Conservation (phyloP, 1,139 yeast species). For the Pichia sp. region DNA sequence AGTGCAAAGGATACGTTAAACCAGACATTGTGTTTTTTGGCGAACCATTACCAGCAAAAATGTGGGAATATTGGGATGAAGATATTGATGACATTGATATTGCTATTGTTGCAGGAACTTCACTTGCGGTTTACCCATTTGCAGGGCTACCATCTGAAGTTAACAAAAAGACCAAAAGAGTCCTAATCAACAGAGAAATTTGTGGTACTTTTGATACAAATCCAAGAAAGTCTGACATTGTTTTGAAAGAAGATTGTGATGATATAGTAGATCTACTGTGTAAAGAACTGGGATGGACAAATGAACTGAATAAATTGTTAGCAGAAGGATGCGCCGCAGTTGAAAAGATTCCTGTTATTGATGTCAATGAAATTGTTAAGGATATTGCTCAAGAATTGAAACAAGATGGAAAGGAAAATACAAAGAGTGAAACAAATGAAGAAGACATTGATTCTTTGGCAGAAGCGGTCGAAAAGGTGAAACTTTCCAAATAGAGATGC, state of each 20-base stretch:
- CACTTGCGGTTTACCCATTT: constrained; percentile 84
- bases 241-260: constrained; percentile 61
- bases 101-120: constrained; percentile 88
- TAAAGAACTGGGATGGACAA: constrained; percentile 56
- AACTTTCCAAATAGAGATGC: constrained; percentile 6
- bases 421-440: background rate
- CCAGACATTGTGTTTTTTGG: constrained; percentile 95
- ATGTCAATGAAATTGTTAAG: constrained; percentile 4
- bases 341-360: background rate
- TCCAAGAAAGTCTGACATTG: constrained; percentile 51
- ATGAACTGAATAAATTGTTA: constrained; percentile 29
- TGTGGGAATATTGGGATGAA: constrained; percentile 62
- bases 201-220: constrained; percentile 65
- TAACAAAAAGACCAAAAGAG: constrained; percentile 42
- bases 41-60: constrained; percentile 65
- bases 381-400: constrained; percentile 17
- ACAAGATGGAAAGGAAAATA: background rate
- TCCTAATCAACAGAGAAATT: constrained; percentile 63
- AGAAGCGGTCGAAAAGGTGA: constrained; percentile 17
- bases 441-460: constrained; percentile 23
- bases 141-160: constrained; percentile 73
- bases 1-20: constrained; percentile 71
- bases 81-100: constrained; percentile 58
- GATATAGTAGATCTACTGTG: constrained; percentile 48
- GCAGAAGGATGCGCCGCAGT: constrained; percentile 17